Base-by-base conservation (phyloP, 202 grass and related monocot species). In the Zoysia matrella region DNA sequence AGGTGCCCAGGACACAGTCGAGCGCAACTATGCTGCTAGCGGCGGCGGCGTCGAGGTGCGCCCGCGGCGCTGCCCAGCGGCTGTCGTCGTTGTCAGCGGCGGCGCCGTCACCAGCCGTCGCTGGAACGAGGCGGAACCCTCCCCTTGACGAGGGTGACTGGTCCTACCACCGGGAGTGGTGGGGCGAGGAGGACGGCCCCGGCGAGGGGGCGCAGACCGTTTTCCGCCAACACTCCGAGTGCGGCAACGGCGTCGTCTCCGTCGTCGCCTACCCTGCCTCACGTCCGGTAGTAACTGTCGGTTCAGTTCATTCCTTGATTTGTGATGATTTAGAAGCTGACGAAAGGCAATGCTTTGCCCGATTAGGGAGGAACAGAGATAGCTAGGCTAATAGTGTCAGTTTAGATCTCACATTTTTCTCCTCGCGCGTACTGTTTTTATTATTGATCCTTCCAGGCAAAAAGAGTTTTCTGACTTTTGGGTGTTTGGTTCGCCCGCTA, bases 241-340 rank as follows among this genome's bases (percentile, higher is more conserved):
- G 84, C 65, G 95, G 92, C 72, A 98, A 98, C 64, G 95, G 92
- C 67, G 74, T 93, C 82, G 90, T 94, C 65, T 98, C 92, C 14
- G 92, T 98, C 22, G 70, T 80, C 49, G 65, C 92, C 50, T 94
- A 94, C 81, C 92, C 92, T 60, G 82, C 92, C 7, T 94, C 94
- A 46, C 80, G 8, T 39, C 90, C 94, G 84, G 30, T 36, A 36
- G 92, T 92, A 74, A 15, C 1, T 65, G 12, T 65, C 0, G 22
- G 14, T 60, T 66, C 12, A 30, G 14, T 86, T 22, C 22, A 0
- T 47, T 62, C 6, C 12, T 79, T 80, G 14, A 2, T 41, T 39
- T 7, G 47, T 39, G 8, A 30, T 77, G 67, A 15, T 81, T 39
- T 9, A 45, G 47, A 75, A 53, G 56, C 63, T 79, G 69, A 12